phyloP scores from a whole-genome alignment of 2,329 filamentous ascomycete genomes.

The Zasmidium cellare region DNA sequence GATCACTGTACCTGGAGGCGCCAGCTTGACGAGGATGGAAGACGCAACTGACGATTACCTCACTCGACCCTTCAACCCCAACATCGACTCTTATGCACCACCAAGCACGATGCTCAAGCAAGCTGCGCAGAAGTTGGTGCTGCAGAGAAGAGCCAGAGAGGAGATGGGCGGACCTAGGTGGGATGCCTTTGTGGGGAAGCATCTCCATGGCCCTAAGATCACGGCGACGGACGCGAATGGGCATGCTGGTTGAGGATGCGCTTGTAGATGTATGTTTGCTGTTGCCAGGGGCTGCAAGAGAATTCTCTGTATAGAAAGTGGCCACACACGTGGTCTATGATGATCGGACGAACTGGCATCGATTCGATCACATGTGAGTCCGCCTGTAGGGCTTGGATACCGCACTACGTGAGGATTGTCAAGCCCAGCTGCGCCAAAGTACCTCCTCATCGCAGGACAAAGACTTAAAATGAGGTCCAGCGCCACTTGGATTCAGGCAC shows the following conservation, averaged over 20 bases:
- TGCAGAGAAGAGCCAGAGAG: conserved; percentile 47
- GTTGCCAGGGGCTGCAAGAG: neutral
- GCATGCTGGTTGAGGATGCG: conserved; percentile 13
- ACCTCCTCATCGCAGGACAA: too few relatives aligned
- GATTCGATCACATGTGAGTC: too few relatives aligned
- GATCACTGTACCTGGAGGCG: conserved; percentile 39
- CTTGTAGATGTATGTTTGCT: conserved; percentile 8
- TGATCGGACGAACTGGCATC: too few relatives aligned
- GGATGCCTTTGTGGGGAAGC: conserved; percentile 33
- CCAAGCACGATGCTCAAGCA: conserved; percentile 47
- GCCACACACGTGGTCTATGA: too few relatives aligned
- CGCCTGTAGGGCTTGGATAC: too few relatives aligned
- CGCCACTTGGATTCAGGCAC: too few relatives aligned
- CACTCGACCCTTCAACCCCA: conserved; percentile 37
- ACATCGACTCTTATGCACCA: conserved; percentile 45
- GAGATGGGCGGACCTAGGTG: conserved; percentile 33
- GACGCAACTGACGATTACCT: conserved; percentile 43
- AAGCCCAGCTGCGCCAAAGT: too few relatives aligned
- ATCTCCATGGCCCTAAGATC: conserved; percentile 9
- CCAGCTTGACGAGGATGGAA: conserved; percentile 47
- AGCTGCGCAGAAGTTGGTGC: conserved; percentile 49
- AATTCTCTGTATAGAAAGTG: too few relatives aligned
- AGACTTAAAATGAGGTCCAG: too few relatives aligned
- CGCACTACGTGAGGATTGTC: too few relatives aligned
- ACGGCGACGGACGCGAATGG: conserved; percentile 9